These are phyloP conservation scores for Eucalyptus fibrosa DNA, from an alignment of 345 rosid species.

Conservation along the genomic window DNA sequence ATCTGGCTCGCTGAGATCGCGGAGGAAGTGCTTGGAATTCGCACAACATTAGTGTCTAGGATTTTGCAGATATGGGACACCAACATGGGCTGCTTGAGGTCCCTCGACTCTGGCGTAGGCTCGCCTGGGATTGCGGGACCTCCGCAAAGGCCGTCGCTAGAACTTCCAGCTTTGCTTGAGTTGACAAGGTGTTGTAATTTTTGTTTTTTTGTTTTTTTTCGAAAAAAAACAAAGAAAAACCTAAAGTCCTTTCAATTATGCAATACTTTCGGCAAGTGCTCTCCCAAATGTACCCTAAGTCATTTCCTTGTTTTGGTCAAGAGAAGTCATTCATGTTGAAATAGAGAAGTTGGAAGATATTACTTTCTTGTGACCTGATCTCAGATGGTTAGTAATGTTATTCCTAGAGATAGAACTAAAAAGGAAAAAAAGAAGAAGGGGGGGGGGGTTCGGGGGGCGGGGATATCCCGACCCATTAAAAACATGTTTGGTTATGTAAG, in stretches of 20 bases:
- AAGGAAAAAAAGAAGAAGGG: too few species aligned
- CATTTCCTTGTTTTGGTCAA: neutral
- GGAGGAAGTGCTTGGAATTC: neutral
- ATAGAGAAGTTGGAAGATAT: neutral
- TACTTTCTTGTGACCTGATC: neutral
- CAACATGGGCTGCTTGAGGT: neutral
- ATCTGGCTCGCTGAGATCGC: neutral
- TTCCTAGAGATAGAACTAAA: neutral
- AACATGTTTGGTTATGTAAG: neutral
- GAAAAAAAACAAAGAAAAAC: too few species aligned
- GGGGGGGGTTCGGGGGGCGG: rapidly evolving
- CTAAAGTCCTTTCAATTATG: neutral
- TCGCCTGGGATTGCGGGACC: neutral
- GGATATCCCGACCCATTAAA: neutral
- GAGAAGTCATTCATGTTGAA: neutral
- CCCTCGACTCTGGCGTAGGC: neutral
- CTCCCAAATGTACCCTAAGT: neutral
- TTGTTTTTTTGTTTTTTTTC: too few species aligned
- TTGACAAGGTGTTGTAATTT: neutral
- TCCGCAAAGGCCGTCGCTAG: neutral
- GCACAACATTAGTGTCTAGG: neutral
- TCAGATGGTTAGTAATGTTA: neutral
- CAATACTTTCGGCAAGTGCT: neutral
- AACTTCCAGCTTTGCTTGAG: neutral
- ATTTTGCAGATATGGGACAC: neutral